Base-by-base conservation (phyloP, 345 rosid species). In the Geranium rotundifolium region DNA sequence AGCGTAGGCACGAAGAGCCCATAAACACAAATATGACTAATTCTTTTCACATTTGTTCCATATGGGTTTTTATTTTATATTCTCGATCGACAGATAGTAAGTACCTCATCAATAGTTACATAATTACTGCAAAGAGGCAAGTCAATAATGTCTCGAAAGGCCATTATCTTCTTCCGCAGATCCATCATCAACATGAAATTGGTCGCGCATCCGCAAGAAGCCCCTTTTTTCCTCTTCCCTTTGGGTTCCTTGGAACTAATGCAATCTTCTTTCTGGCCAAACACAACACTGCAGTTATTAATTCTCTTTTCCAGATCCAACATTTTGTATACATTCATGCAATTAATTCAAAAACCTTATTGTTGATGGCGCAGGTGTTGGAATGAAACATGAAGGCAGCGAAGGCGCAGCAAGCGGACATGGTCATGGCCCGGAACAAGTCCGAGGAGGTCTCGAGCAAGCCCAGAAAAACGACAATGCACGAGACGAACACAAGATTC, bases 61-160 rank as follows among this genome's bases (percentile, higher is more conserved):
- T 23, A 2, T 23, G 27, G 27, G 1, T 23, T 23, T 23, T 23
- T 23, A 23, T 0, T 23, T 2, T 23, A 23, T 23, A 23, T 23
- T 23, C 27, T 23, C 27, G 27, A 23, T 23, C 27, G 27, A 23
- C 27, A 23, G 27, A 63, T 15, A 57, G 27, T 41, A 65, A 23
- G 0, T 72, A 89, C 96, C 74, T 85, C 77, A 30, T 72, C 65
- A 17, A 83, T 76, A 27, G 87, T 70, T 56, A 69, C 71, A 20
- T 88, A 84, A 58, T 75, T 67, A 20, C 72, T 82, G 31, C 73
- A 69, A 63, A 83, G 68, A 56, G 91, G 83, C 17, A 90, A 77
- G 63, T 87, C 95, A 70, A 87, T 69, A 64, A 77, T 64, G 71
- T 90, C 95, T 59, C 97, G 74, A 68, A 90, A 90, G 29, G 65